phyloP scores from a whole-genome alignment of 2,329 filamentous ascomycete genomes.

The Aureobasidium sp. region DNA sequence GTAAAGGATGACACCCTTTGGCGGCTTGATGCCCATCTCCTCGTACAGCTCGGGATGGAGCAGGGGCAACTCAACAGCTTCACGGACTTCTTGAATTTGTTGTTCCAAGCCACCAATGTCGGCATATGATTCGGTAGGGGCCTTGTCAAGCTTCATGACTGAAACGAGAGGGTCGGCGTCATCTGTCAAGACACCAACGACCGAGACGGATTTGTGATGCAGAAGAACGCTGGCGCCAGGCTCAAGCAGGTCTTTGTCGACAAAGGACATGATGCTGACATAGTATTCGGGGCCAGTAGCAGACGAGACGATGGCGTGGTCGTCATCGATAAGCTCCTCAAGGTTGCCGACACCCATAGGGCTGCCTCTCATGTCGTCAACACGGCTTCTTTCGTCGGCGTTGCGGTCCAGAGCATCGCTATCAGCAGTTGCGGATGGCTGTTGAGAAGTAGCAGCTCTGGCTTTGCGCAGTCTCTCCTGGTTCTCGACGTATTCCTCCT shows the following conservation, averaged over 20 bases:
- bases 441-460: slow-evolving; percentile 61
- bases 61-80: slow-evolving; percentile 91
- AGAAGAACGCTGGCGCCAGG: slow-evolving; percentile 90
- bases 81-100: slow-evolving; percentile 95
- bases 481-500: slow-evolving; percentile 99
- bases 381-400: slow-evolving; percentile 86
- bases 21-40: slow-evolving; percentile 99
- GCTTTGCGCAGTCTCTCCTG: slow-evolving; percentile 92
- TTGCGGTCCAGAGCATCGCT: slow-evolving; percentile 75
- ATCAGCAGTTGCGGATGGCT: slow-evolving; percentile 51
- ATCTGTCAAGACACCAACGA: slow-evolving; percentile 93
- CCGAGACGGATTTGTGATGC: slow-evolving; percentile 96
- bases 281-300: slow-evolving; percentile 98
- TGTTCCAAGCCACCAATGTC: slow-evolving; percentile 94
- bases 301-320: slow-evolving; percentile 96
- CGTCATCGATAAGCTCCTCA: slow-evolving; percentile 98
- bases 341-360: slow-evolving; percentile 97
- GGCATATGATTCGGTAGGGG: slow-evolving; percentile 93
- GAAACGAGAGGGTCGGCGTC: slow-evolving; percentile 92
- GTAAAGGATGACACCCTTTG: slow-evolving; percentile 98
- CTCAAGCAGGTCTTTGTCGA: slow-evolving; percentile 96
- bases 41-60: slow-evolving; percentile 96
- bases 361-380: slow-evolving; percentile 97
- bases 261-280: slow-evolving; percentile 99
- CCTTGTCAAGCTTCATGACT: slow-evolving; percentile 99